Base-by-base conservation (phyloP, 1,139 yeast species). In the Magnusiomyces fungicola region DNA sequence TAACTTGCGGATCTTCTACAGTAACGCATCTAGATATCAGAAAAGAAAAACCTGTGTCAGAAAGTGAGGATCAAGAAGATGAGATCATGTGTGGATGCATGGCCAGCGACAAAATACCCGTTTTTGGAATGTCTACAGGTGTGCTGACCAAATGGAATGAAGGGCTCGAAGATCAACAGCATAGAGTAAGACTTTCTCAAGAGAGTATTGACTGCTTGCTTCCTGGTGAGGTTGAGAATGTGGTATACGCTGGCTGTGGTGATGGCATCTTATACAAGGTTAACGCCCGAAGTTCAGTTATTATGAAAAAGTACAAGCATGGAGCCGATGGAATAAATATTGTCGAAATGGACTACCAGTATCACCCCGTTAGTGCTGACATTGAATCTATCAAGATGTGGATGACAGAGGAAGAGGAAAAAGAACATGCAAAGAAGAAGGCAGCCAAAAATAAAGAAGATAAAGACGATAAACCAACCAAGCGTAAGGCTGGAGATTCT, bases 41-140 rank as follows among this genome's bases (percentile, higher is more conserved):
- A 49, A 86, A 85, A 58, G 84, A 83, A 14, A 16, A 42, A 16
- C 69, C 68, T 14, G 64, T 81, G 0, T 61, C 79, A 3, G 70
- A 78, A 1, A 78, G 84, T 33, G 97, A 89, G 57, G 92, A 89
- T 61, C 98, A 92, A 68, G 96, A 86, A 57, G 97, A 92, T 61
- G 98, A 92, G 63, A 70, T 92, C 30, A 68, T 90, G 46, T 75
- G 92, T 45, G 84, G 89, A 64, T 73, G 87, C 45, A 50, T 62
- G 33, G 76, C 75, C 36, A 82, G 79, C 52, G 88, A 82, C 41
- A 72, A 77, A 2, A 80, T 81, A 2, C 72, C 82, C 21, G 85
- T 84, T 0, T 81, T 90, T 59, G 90, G 89, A 45, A 90, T 89
- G 80, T 90, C 95, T 2, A 95, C 85, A 63, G 97, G 97, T 2